phyloP scores from a whole-genome alignment of 257 asterid genomes.

The Ballota nigra region DNA sequence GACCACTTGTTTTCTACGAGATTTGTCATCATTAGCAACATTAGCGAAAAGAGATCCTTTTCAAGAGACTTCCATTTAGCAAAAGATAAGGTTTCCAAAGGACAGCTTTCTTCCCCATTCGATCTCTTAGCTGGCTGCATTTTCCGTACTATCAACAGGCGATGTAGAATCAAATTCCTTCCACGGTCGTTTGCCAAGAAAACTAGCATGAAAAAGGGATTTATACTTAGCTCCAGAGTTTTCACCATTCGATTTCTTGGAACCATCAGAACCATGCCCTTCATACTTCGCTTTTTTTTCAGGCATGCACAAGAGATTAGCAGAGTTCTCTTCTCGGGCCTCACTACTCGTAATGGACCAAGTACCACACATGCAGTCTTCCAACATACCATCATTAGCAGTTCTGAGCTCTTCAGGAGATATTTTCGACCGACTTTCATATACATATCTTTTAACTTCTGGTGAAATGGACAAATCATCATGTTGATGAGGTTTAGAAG shows the following conservation, averaged over 20 bases:
- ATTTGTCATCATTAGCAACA: slow-evolving; percentile 10
- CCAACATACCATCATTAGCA: slow-evolving; percentile 16
- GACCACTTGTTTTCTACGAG: background rate
- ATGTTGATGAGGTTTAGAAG: slow-evolving; percentile 20
- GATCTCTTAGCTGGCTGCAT: slow-evolving; percentile 28
- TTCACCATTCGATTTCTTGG: background rate
- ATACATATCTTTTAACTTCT: slow-evolving; percentile 12
- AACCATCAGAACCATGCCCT: slow-evolving; percentile 13
- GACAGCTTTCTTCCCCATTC: background rate
- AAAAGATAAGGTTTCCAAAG: slow-evolving; percentile 4
- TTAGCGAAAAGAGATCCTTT: slow-evolving; percentile 17
- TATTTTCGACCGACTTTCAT: background rate
- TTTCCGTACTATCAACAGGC: slow-evolving; percentile 17
- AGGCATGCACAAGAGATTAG: slow-evolving; percentile 13
- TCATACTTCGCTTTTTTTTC: slow-evolving; percentile 4
- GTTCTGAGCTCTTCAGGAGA: background rate
- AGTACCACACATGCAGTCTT: slow-evolving; percentile 16
- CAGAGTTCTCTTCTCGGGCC: slow-evolving; percentile 9
- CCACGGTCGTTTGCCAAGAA: background rate
- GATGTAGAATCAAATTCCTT: background rate
- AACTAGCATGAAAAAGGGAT: background rate
- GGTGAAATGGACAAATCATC: slow-evolving; percentile 22
- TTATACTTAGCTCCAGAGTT: background rate
- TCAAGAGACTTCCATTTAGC: slow-evolving; percentile 46
- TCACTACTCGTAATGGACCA: slow-evolving; percentile 21